Evolutionary conservation across 305 asterid genomes (phyloP), one percentile per base, ranked within the genome.

Genomic region (Fraxinus baroniana): DNA sequence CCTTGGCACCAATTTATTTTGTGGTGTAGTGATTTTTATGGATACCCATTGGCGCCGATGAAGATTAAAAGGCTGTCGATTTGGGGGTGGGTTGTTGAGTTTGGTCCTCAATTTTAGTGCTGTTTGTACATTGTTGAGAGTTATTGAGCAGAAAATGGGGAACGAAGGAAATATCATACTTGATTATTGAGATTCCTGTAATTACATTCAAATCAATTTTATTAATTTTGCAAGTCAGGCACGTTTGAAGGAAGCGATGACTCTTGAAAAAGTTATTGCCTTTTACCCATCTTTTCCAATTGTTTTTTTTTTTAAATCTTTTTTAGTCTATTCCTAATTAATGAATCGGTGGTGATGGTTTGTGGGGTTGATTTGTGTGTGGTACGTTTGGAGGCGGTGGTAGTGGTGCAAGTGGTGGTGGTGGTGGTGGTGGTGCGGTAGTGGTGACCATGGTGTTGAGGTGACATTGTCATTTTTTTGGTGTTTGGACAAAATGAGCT

Each of bases 61-160:
- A 94, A 83, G 82, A 90, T 84, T 35, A 94, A 72, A 78, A 97
- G 98, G 76, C 86, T 96, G 17, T 92, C 97, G 7, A 83, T 94
- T 7, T 94, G 32, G 98, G 98, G 13, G 99, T 78, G 98, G 98
- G 85, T 84, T 96, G 20, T 74, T 90, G 66, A 96, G 99, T 87
- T 86, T 96, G 91, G 88, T 92, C 0, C 83, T 93, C 79, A 96
- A 98, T 81, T 96, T 94, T 78, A 87, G 92, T 9, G 98, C 93
- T 7, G 98, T 96, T 64, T 96, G 98, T 64, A 37, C 93, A 1
- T 94, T 98, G 98, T 82, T 96, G 90, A 93, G 92, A 87, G 83
- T 89, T 37, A 87, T 91, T 0, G 99, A 96, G 77, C 88, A 91
- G 85, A 93, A 91, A 85, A 66, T 76, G 89, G 92, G 77, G 13